Evolutionary conservation across 371 early-diverging fungal species (phyloP).

Genomic region (Aphelidium insulamus): DNA sequence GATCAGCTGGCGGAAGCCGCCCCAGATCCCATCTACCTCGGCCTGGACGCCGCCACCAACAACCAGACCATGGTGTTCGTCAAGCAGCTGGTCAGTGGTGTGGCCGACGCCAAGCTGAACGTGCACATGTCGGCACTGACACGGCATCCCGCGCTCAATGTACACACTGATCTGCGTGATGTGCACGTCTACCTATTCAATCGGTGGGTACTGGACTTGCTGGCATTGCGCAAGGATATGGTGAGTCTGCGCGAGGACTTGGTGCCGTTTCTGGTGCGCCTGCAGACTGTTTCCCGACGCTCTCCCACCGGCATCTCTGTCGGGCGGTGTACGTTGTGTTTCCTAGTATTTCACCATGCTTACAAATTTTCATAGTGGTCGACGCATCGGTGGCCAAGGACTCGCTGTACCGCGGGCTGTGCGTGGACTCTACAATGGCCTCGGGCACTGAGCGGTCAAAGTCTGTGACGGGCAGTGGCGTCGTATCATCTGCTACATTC

Average conservation of each 20-base stretch:
- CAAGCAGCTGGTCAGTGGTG: too few relatives aligned
- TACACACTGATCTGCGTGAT: conserved; percentile 54
- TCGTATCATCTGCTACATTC: too few relatives aligned
- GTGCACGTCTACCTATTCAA: conserved; percentile 77
- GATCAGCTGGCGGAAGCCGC: too few relatives aligned
- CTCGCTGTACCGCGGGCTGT: too few relatives aligned
- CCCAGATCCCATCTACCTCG: too few relatives aligned
- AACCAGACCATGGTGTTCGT: too few relatives aligned
- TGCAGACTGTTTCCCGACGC: conserved; percentile 7
- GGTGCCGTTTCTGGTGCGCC: conserved; percentile 46
- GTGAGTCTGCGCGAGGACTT: conserved; percentile 60
- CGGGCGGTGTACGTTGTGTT: not conserved
- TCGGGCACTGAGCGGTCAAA: too few relatives aligned
- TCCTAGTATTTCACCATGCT: not conserved
- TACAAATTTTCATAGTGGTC: not conserved
- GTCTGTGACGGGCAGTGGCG: too few relatives aligned
- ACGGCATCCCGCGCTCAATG: conserved; percentile 37
- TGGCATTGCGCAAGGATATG: conserved; percentile 37
- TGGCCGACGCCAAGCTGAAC: conserved; percentile 44
- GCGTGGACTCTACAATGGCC: too few relatives aligned
- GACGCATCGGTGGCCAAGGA: too few relatives aligned
- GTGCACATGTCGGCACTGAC: conserved; percentile 39
- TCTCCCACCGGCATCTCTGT: not conserved
- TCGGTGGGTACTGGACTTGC: conserved; percentile 64
- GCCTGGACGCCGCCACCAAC: too few relatives aligned